Evolutionary conservation across 2,329 filamentous ascomycete species (phyloP), one percentile per base, ranked within the genome.

Genomic region (Mycosphaerella sp.): DNA sequence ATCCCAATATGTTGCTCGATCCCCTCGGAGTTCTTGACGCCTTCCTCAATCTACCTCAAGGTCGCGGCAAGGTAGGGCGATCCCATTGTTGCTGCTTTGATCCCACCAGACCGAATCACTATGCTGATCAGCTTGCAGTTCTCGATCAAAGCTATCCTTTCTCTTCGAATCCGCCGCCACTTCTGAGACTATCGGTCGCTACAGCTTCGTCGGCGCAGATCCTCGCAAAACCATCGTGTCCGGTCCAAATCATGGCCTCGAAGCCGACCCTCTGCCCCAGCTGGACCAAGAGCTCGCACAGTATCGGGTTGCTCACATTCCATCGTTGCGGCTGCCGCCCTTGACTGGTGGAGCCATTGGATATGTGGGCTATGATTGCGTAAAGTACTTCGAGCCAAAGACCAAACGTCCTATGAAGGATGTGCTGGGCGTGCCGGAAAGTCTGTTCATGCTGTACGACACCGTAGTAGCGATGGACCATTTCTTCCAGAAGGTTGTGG

Each of bases 341-440:
- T 76, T 98, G 74, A 89, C 88, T 0, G 93, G 91, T 40, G 93
- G 93, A 47, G 93, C 91, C 10, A 89, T 98, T 65, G 93, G 93
- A 56, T 98, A 97, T 70, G 89, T 97, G 5, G 91, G 91, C 50
- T 98, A 98, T 69, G 93, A 98, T 70, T 98, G 93, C 71, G 89
- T 98, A 65, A 85, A 86, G 67, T 97, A 97, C 74, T 98, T 98
- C 64, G 93, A 98, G 77, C 93, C 93, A 58, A 95, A 91, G 79
- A 97, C 93, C n/a, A 82, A 90, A 47, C 83, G 89, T 43, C 54
- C 59, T 2, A 83, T 96, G 77, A 86, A 93, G 72, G 93, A 98
- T 72, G 80, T 95, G 31, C 79, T 97, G 21, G 76, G 86, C 56
- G 88, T 97, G 41, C 93, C 93, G 0, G 93, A 98, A 77, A 91